These are phyloP conservation scores for Termitomyces sp. DNA, from an alignment of 768 basidiomycete species.

Conservation along the genomic window DNA sequence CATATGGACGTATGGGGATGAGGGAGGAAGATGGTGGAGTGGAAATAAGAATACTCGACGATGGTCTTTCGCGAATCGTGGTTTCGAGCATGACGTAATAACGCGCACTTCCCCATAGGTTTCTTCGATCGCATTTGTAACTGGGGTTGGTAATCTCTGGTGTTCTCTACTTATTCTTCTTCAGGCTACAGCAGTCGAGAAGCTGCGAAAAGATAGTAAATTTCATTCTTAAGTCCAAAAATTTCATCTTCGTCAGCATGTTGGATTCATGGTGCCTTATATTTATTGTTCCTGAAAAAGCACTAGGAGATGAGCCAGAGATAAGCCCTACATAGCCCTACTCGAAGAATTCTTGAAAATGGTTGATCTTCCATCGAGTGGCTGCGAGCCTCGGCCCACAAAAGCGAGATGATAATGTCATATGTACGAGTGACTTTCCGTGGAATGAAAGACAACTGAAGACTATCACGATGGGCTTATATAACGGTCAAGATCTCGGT, in stretches of 20 bases:
- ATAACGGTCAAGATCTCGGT: not conserved
- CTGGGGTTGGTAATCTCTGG: not conserved
- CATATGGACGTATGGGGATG: conserved; percentile 23
- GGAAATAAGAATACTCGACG: conserved; percentile 7
- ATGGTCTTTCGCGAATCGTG: not conserved
- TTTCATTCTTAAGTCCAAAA: not conserved
- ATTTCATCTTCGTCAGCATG: not conserved
- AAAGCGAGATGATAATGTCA: not conserved
- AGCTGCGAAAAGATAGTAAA: not conserved
- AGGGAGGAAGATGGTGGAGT: conserved; percentile 16
- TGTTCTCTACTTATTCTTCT: not conserved
- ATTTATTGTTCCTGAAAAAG: not conserved
- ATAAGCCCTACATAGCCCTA: not conserved
- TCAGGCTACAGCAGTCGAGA: not conserved
- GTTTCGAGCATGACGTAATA: conserved; percentile 16
- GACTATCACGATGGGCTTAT: not conserved
- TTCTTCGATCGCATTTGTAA: not conserved
- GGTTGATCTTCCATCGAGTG: not conserved
- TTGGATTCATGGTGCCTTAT: not conserved
- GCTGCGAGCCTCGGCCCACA: not conserved
- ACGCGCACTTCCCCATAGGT: conserved; percentile 1
- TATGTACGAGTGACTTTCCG: not conserved
- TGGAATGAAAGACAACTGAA: too few relatives aligned
- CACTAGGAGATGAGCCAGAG: not conserved
- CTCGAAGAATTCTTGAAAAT: not conserved